A percentile compares a stretch with the other conserved stretches of the same genome.
phyloP scores from a whole-genome alignment of 2,329 filamentous ascomycete species.

The Cercospora berteroae region DNA sequence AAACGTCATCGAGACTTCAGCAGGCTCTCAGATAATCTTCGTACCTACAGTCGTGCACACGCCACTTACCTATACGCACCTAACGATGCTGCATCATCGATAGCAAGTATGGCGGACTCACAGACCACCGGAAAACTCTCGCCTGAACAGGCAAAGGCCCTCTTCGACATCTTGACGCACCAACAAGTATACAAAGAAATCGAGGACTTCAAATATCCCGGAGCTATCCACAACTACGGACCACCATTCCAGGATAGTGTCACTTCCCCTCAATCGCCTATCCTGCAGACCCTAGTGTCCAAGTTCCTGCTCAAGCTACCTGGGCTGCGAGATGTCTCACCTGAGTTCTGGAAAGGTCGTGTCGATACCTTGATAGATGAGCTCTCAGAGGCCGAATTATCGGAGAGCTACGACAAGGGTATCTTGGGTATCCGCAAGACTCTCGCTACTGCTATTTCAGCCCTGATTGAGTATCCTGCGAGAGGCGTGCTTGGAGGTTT shows the following conservation, averaged over 20 bases:
- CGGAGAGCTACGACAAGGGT: constrained; percentile 80
- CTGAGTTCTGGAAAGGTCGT: constrained; percentile 64
- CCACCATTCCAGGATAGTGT: constrained; percentile 60
- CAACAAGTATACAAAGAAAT: constrained; percentile 64
- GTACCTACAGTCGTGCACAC: background rate
- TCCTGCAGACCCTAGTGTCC: constrained; percentile 67
- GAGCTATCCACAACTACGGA: constrained; percentile 65
- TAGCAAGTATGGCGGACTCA: constrained; percentile 19
- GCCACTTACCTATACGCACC: background rate
- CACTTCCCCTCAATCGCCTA: constrained; percentile 56
- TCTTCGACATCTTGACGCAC: constrained; percentile 56
- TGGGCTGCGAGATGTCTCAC: constrained; percentile 61
- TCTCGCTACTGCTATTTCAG: constrained; percentile 68
- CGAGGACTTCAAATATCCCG: constrained; percentile 65
- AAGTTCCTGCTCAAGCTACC: constrained; percentile 65
- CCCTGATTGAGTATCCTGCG: constrained; percentile 66
- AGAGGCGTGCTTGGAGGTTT: constrained; percentile 66
- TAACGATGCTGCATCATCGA: background rate
- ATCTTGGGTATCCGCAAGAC: constrained; percentile 71
- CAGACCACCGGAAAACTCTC: constrained; percentile 36
- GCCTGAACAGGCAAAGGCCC: constrained; percentile 48
- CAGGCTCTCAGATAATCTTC: constrained; percentile 1
- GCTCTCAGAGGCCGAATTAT: constrained; percentile 67
- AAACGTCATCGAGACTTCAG: constrained; percentile 1
- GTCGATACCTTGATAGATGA: constrained; percentile 60